Conservation (phyloP, 2,329 filamentous ascomycete genomes). For the Paracoccidioides brasiliensis region DNA sequence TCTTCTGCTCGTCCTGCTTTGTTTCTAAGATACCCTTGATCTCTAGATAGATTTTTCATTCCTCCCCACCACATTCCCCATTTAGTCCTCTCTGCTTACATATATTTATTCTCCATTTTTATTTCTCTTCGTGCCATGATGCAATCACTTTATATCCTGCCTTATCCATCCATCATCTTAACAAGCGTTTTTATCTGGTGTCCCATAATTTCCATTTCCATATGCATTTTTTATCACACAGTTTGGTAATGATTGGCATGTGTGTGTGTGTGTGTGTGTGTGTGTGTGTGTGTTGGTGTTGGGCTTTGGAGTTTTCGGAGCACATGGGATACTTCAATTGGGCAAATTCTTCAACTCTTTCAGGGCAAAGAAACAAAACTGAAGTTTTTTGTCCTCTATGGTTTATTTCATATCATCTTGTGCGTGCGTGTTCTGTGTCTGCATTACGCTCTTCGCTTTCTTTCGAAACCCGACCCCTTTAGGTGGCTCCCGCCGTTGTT, state of each 20-base stretch:
- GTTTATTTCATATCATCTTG: background rate
- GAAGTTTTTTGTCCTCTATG: background rate
- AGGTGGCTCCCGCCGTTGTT: no score
- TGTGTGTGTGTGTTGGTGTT: background rate
- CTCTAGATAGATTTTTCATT: background rate
- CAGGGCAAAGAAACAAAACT: background rate
- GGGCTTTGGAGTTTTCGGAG: background rate
- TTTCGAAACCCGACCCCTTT: background rate
- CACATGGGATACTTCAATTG: background rate
- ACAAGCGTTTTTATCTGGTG: background rate
- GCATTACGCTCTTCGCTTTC: no score
- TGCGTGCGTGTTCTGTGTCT: background rate
- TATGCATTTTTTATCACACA: background rate
- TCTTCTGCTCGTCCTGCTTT: background rate
- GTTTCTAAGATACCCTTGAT: background rate
- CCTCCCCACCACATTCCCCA: background rate
- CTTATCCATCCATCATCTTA: background rate
- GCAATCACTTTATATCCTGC: background rate
- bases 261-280: background rate
- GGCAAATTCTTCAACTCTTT: background rate
- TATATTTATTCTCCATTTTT: background rate
- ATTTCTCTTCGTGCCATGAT: background rate
- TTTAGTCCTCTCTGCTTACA: background rate
- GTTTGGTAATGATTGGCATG: background rate
- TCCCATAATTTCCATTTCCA: background rate